These are phyloP conservation scores for Rhynchosporium agropyri DNA, from an alignment of 2,329 filamentous ascomycete genomes.

Conservation along the genomic window DNA sequence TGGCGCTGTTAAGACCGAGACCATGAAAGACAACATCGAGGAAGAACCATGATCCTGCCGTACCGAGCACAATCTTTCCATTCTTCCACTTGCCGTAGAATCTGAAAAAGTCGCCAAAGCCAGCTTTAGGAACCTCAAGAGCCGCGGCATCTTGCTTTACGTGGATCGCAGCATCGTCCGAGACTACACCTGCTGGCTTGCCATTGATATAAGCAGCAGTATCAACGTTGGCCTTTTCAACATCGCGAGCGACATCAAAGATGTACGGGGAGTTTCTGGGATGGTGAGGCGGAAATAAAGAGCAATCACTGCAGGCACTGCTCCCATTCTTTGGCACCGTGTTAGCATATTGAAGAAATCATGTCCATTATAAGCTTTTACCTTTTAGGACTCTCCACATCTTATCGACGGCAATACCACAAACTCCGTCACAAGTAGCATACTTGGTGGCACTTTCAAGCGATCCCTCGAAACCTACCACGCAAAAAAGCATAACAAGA, in stretches of 20 bases:
- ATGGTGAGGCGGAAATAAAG: slow-evolving; percentile 87
- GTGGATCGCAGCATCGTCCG: slow-evolving; percentile 66
- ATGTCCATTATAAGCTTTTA: neutral
- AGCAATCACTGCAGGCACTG: slow-evolving; percentile 77
- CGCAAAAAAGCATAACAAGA: slow-evolving; percentile 75
- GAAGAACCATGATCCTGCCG: slow-evolving; percentile 80
- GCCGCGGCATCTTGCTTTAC: slow-evolving; percentile 55
- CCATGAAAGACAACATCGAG: slow-evolving; percentile 59
- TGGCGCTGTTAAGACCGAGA: slow-evolving; percentile 72
- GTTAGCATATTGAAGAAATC: slow-evolving; percentile 1
- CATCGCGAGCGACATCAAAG: slow-evolving; percentile 76
- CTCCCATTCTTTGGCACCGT: slow-evolving; percentile 64
- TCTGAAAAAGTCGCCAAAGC: slow-evolving; percentile 68
- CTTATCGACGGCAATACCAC: slow-evolving; percentile 73
- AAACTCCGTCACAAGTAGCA: slow-evolving; percentile 63
- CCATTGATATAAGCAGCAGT: slow-evolving; percentile 72
- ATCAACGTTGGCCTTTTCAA: slow-evolving; percentile 73
- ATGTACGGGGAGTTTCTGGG: slow-evolving; percentile 84
- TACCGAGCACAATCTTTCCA: slow-evolving; percentile 73
- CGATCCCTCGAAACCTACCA: slow-evolving; percentile 68
- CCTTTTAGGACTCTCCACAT: slow-evolving; percentile 81
- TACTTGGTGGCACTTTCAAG: slow-evolving; percentile 55
- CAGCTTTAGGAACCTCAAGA: slow-evolving; percentile 69
- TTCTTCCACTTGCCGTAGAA: slow-evolving; percentile 75
- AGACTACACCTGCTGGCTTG: slow-evolving; percentile 56